Percentiles rank a stretch among this genome's conserved stretches.
Conservation (phyloP, 2,329 filamentous ascomycete species). For the Talaromyces sp. region DNA sequence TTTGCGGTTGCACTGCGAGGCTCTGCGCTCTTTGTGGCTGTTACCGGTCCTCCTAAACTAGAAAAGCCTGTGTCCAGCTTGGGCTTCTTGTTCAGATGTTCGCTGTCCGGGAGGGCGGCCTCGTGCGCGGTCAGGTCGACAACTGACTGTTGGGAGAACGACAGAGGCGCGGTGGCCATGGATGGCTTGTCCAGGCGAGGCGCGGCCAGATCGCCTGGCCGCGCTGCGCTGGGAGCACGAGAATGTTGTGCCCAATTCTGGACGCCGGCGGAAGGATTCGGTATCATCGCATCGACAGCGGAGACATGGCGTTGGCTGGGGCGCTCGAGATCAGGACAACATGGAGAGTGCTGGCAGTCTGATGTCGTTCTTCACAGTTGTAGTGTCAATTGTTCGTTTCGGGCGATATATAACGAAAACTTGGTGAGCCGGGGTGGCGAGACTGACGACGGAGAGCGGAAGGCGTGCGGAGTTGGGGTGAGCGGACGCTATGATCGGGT, state of each 20-base stretch:
- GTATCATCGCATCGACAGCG: slow-evolving; percentile 39
- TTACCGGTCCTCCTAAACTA: slow-evolving; percentile 11
- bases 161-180: slow-evolving; percentile 20
- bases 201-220: slow-evolving; percentile 18
- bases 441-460: not conserved
- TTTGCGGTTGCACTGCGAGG: slow-evolving; percentile 22
- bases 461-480: not conserved
- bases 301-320: slow-evolving; percentile 29
- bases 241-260: slow-evolving; percentile 34
- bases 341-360: not conserved
- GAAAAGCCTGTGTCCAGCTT: slow-evolving; percentile 29
- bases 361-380: not conserved
- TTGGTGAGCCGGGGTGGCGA: too few relatives aligned
- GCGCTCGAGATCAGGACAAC: slow-evolving; percentile 12
- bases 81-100: slow-evolving; percentile 33
- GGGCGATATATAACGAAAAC: not conserved
- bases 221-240: slow-evolving; percentile 26
- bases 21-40: slow-evolving; percentile 19
- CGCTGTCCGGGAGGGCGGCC: slow-evolving; percentile 25
- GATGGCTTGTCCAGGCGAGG: slow-evolving; percentile 24
- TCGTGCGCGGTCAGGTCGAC: slow-evolving; percentile 33
- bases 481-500: not conserved
- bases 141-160: slow-evolving; percentile 25
- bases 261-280: slow-evolving; percentile 36
- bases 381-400: not conserved